Base-by-base conservation (phyloP, 805 yeast genomes). In the Zygosaccharomyces bailii region DNA sequence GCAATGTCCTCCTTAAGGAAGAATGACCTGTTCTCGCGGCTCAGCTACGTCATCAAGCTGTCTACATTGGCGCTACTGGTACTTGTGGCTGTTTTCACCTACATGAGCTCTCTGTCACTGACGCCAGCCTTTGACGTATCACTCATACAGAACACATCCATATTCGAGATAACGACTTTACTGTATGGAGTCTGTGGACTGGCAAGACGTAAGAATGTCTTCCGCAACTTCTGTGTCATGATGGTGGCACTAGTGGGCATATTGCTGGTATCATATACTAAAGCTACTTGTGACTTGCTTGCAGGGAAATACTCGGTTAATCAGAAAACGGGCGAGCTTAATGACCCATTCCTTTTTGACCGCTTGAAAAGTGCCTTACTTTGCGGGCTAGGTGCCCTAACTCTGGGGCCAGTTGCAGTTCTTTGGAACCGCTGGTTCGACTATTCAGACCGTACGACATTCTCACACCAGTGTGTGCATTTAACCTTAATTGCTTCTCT, bases 311-410 rank as follows among this genome's bases (percentile, higher is more conserved):
- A 59, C 32, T 56, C 66, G 14, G 49, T 61, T 27, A 61, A 64
- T 43, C 50, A 54, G 39, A 59, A 54, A 14, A 65, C 69, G 0
- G 65, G 65, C n/a, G 67, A 63, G 42, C 54, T 64, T 10, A 56
- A 55, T 19, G 62, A 63, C 42, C 69, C 69, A 4, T 65, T 57
- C 40, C 52, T 65, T 11, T 65, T 65, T 36, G 67, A 63, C 44
- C 57, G 69, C 46, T 47, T 65, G 31, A 63, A 62, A 37, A 65
- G 67, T 14, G 52, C 61, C 19, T 48, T 65, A 41, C 52, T 62
- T 13, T 59, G 63, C 34, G 69, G 69, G 13, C 35, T 65, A 18
- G 59, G 65, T 20, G 55, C 65, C 5, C 49, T 63, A 30, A 36
- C 60, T 1, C 47, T 60, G 17, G 68, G 68, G 7, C 68, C 68